Percentiles rank a stretch among this genome's conserved stretches.
Conservation (phyloP, 768 basidiomycete genomes). For the Hygrocybe punicea region DNA sequence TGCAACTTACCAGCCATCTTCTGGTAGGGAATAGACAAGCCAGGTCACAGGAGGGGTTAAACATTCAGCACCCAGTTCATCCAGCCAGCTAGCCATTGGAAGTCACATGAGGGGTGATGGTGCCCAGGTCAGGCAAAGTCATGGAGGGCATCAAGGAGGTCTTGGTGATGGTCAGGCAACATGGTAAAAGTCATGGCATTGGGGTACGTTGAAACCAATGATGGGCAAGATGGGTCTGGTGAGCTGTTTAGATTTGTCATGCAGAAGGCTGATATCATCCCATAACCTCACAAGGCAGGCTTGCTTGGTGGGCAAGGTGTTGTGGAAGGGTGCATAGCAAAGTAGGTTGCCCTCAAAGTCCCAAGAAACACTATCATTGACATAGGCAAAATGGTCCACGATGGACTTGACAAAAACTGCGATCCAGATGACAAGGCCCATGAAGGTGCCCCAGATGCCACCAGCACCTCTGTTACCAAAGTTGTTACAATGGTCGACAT, state of each 20-base stretch:
- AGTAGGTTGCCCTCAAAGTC: no score
- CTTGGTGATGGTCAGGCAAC: neutral
- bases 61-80: no score
- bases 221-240: constrained; percentile 26
- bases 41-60: constrained; percentile 13
- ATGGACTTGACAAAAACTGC: no score
- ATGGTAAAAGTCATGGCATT: constrained; percentile 29
- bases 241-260: no score
- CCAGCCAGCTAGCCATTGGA: no score
- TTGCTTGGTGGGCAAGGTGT: constrained; percentile 31
- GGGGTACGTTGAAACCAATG: constrained; percentile 40
- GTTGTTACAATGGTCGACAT: constrained; percentile 15
- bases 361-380: no score
- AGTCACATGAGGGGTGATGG: no score
- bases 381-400: no score
- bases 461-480: no score
- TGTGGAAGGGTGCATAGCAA: constrained; percentile 25
- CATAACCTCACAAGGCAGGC: constrained; percentile 34
- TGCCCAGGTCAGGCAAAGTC: no score
- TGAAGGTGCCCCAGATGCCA: constrained; percentile 17
- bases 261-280: constrained; percentile 40
- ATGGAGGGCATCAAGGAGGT: no score
- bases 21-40: constrained; percentile 25
- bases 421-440: no score
- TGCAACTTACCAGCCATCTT: constrained; percentile 29